Evolutionary conservation across 2,329 filamentous ascomycete genomes (phyloP).

Genomic region (Cryphonectria carpinicola): DNA sequence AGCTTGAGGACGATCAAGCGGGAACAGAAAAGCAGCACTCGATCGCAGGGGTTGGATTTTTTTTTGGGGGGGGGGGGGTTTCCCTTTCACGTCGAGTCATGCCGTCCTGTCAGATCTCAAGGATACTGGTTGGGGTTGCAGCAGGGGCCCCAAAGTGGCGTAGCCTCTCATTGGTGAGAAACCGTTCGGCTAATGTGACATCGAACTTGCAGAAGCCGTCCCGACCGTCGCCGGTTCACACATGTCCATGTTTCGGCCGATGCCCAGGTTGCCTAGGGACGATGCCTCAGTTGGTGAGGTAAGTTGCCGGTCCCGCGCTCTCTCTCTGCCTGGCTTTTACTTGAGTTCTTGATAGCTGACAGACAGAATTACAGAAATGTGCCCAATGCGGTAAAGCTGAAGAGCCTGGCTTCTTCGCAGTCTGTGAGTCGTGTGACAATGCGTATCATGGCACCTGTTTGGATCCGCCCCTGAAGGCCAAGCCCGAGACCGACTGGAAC

Average conservation of each 20-base stretch:
- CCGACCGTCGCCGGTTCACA: constrained; percentile 94
- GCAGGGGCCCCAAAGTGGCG: constrained; percentile 25
- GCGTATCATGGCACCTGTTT: constrained; percentile 86
- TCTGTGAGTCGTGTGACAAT: constrained; percentile 91
- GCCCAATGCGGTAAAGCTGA: constrained; percentile 84
- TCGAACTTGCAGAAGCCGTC: constrained; percentile 55
- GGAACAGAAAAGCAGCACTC: neutral
- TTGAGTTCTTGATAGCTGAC: neutral
- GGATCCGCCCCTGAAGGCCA: constrained; percentile 78
- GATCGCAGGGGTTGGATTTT: neutral
- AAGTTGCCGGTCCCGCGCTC: constrained; percentile 25
- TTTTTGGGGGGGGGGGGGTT: neutral
- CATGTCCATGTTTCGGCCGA: constrained; percentile 91
- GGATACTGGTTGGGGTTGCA: constrained; percentile 15
- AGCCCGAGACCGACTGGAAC: constrained; percentile 91
- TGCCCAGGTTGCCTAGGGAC: constrained; percentile 66
- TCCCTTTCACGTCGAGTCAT: constrained; percentile 19
- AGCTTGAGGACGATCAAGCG: neutral
- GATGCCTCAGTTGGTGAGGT: constrained; percentile 50
- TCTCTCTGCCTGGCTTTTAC: neutral
- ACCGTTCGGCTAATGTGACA: constrained; percentile 40
- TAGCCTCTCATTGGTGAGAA: constrained; percentile 33
- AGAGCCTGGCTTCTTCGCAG: constrained; percentile 69
- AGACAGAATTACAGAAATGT: constrained; percentile 63
- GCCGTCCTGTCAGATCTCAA: constrained; percentile 20